Conservation (phyloP, 768 basidiomycete species). For the Tephrocybe rancida region DNA sequence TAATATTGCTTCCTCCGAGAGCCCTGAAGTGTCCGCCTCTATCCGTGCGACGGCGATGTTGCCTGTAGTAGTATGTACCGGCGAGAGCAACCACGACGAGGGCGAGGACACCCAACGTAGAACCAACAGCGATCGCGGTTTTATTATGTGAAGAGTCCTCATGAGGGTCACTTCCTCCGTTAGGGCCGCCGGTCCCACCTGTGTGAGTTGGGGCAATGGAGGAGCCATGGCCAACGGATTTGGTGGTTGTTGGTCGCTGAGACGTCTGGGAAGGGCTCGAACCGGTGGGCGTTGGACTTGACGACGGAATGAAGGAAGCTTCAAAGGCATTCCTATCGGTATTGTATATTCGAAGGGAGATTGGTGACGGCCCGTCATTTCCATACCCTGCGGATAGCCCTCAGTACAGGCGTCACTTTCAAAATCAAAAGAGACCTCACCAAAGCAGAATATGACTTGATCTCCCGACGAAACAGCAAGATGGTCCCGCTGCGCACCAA, state of each 20-base stretch:
- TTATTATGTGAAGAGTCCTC: constrained; percentile 23
- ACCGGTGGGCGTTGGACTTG: constrained; percentile 34
- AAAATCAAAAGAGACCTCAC: constrained; percentile 41
- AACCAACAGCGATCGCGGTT: constrained; percentile 62
- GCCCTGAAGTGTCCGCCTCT: constrained; percentile 31
- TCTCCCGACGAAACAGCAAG: constrained; percentile 63
- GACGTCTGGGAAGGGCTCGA: constrained; percentile 35
- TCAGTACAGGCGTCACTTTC: neutral
- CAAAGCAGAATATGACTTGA: constrained; percentile 76
- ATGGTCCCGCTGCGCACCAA: constrained; percentile 75
- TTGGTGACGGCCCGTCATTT: constrained; percentile 51
- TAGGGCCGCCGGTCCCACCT: constrained; percentile 16
- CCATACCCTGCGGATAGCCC: constrained; percentile 44
- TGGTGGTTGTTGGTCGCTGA: constrained; percentile 3
- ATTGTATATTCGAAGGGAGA: constrained; percentile 58
- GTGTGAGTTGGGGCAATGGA: constrained; percentile 22
- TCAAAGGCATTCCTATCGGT: constrained; percentile 43
- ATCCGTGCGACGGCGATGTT: constrained; percentile 23
- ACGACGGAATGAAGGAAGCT: constrained; percentile 36
- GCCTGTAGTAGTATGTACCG: constrained; percentile 47
- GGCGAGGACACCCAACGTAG: constrained; percentile 61
- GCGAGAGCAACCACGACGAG: constrained; percentile 47
- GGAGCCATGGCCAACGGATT: neutral
- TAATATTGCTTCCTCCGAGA: constrained; percentile 33
- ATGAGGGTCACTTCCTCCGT: constrained; percentile 17